phyloP scores from a whole-genome alignment of 306 rosid species.

The Cicer arietinum region DNA sequence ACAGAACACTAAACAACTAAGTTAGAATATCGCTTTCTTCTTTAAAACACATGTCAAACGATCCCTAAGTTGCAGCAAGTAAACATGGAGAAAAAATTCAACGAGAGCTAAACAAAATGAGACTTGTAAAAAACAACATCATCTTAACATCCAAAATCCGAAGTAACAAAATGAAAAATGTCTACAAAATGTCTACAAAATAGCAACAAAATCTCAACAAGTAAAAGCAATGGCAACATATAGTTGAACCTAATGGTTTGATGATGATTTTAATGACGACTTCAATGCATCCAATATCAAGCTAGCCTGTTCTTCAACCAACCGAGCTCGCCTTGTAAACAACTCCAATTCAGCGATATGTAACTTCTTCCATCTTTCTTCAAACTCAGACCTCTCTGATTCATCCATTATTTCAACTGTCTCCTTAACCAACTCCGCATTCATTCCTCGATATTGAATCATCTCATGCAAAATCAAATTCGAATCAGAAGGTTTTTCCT shows the following conservation, averaged over 20 bases:
- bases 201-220: too few relatives aligned
- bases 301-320: constrained; percentile 47
- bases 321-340: constrained; percentile 41
- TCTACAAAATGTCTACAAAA: too few relatives aligned
- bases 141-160: too few relatives aligned
- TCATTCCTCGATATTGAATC: constrained; percentile 39
- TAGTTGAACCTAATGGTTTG: not conserved
- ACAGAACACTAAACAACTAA: too few relatives aligned
- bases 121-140: too few relatives aligned
- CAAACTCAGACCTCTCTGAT: constrained; percentile 56
- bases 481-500: constrained; percentile 1
- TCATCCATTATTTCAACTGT: constrained; percentile 52
- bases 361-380: constrained; percentile 56
- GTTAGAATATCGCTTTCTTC: too few relatives aligned
- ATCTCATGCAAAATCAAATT: constrained; percentile 39
- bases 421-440: constrained; percentile 45
- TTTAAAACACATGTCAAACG: too few relatives aligned
- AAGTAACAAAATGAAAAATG: too few relatives aligned
- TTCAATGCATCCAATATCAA: constrained; percentile 54
- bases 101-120: too few relatives aligned
- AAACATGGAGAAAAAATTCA: too few relatives aligned
- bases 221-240: not conserved
- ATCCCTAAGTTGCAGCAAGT: too few relatives aligned
- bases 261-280: not conserved
- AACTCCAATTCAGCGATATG: constrained; percentile 63